phyloP scores from a whole-genome alignment of 2,329 filamentous ascomycete species.

The Colletotrichum endophyticum region DNA sequence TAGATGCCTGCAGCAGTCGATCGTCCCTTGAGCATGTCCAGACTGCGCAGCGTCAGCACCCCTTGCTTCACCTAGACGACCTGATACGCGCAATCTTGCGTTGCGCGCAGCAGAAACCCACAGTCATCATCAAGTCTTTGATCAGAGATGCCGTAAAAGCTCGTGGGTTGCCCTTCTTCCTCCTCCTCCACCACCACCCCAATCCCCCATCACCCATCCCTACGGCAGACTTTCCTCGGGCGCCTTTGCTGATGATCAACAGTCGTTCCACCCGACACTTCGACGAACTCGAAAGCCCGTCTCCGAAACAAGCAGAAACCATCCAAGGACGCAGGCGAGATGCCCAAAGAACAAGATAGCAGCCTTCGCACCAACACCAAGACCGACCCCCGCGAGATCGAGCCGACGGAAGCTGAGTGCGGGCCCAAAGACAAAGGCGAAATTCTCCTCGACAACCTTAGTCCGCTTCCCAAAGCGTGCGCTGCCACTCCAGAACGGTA shows the following conservation, averaged over 20 bases:
- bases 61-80: neutral
- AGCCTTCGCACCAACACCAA: no score
- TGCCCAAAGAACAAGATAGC: no score
- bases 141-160: neutral
- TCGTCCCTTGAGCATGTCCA: neutral
- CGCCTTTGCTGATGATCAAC: neutral
- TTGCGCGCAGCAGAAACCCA: neutral
- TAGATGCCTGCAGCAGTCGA: neutral
- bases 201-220: neutral
- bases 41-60: neutral
- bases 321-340: neutral
- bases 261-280: neutral
- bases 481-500: no score
- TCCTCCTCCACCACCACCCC: neutral
- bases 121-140: neutral
- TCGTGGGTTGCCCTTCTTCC: neutral
- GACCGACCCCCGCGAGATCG: no score
- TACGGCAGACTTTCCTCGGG: neutral
- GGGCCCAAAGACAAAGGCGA: neutral
- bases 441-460: neutral
- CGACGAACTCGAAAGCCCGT: neutral
- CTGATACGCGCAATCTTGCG: neutral
- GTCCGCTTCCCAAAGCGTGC: no score
- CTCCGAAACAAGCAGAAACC: neutral
- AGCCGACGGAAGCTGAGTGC: neutral